Evolutionary conservation across 345 rosid genomes (phyloP), one percentile per base, ranked within the genome.

Genomic region (Sonneratia caseolaris): DNA sequence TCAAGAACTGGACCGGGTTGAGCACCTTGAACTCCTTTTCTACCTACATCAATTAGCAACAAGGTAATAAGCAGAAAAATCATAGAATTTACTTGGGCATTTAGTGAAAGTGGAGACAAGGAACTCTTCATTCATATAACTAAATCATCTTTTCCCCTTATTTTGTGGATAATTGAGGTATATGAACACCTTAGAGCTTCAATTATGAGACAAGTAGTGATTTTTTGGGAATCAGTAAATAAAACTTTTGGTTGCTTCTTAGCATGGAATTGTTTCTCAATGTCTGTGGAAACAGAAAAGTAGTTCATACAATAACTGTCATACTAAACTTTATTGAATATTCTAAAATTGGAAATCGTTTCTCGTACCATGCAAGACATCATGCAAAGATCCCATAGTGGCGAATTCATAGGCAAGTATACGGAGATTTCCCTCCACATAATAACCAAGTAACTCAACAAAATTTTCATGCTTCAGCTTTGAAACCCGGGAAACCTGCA

Each of bases 21-120:
- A 72, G 99, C 97, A 59, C 99, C 99, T 80, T 91, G 98, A 38
- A 96, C 98, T 72, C 99, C 99, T 78, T 96, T 96, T 82, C 99
- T 88, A 77, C 99, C 98, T 95, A 77, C 74, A 80, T 27, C 14
- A 32, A 12, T 57, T 10, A 35, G 38, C 38, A 62, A 14, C 19
- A 62, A 62, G 9, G 36, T 10, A 40, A 40, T 40, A 8, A 40
- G 43, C 43, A 59, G 32, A 24, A n/a, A 57, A 21, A 22, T 7
- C 10, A 22, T 21, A 59, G 64, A 9, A 59, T 59, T 8, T 59
- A 14, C 12, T 24, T 24, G 13, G 43, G 5, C n/a, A 53, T 21
- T 7, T 22, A 3, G 43, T 22, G 5, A 24, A 59, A n/a, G 24
- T n/a, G 36, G 5, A n/a, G 24, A 18, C 32, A 22, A 22, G 64